Evolutionary conservation across 805 yeast species (phyloP), one percentile per base, ranked within the genome.

Genomic region (Pichia phayaonensis): DNA sequence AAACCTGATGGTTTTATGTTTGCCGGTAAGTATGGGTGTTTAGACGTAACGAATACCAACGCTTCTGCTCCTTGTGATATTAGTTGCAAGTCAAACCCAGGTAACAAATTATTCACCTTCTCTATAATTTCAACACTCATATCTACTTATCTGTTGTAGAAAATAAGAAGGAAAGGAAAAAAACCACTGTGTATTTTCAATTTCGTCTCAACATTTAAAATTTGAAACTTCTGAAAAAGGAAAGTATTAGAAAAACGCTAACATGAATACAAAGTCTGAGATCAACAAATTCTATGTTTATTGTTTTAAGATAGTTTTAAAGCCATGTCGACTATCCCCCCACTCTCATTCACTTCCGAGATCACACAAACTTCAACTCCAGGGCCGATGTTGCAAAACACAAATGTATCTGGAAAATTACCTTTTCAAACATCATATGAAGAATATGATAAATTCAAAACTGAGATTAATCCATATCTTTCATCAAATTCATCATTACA

Each of bases 31-130:
- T 84, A 89, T 24, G 96, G 96, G 64, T 89, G 96, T 2, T 62
- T 62, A 1, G 64, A 52, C 0, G 92, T 75, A 13, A 71, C 63
- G 64, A 86, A 86, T 2, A 88, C 90, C 12, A 88, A 73, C 0
- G 96, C 95, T 64, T 89, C 97, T 1, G 97, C 97, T 24, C 97
- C 97, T 61, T 89, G 97, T 0, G 95, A 86, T 2, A 89, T 70
- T 27, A 79, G 70, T 1, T 65, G 60, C 5, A 84, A 61, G 0
- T 81, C 79, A 8, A 83, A 70, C 41, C 75, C 70, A 1, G 77
- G 74, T 22, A 84, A 61, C 22, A 72, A 66, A 0, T 56, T 41
- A 45, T 72, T 67, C 0, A 80, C 82, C 34, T 59, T 63, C 2
- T 61, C 66, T 8, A 84, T 52, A 1, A 83, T 68, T 26, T 67